Base-by-base conservation (phyloP, 768 basidiomycete species). In the Flagelloscypha sp. region DNA sequence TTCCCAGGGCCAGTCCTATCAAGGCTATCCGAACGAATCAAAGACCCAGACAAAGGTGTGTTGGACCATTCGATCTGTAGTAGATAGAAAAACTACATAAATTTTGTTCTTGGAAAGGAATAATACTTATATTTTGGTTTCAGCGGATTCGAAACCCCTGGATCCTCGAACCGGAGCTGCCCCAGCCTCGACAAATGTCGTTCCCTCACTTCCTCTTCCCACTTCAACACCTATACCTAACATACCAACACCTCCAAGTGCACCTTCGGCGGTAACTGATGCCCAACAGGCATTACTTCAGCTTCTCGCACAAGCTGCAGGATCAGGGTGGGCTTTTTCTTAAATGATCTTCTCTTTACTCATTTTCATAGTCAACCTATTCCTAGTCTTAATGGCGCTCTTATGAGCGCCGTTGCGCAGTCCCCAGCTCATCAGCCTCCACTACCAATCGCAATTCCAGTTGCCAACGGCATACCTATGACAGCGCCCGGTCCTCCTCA, bases 11-110 rank as follows among this genome's bases (percentile, higher is more conserved):
- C 70, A 48, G 76, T 85, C 54, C 63, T 93, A 52, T 65, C 77
- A 43, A 80, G 78, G 47, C 68, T 95, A 56, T 65, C 69, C 59
- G 73, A 77, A 57, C 63, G 81, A 57, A 57, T 86, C 59, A 74
- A 72, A 61, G 74, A 68, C 54, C 65, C 58, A 53, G 72, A 69
- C 68, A 78, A 88, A 88, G 87, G 86, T 90, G 84, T 84, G 74
- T 88, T 86, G 79, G 69, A 62, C 59, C 64, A 64, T 62, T 60
- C 58, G 53, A 46, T 55, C 57, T 68, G 63, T 76, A n/a, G n/a
- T n/a, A n/a, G n/a, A n/a, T n/a, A n/a, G n/a, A n/a, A n/a, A n/a
- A n/a, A n/a, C n/a, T n/a, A n/a, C n/a, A n/a, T n/a, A n/a, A n/a
- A n/a, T n/a, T n/a, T n/a, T n/a, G n/a, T n/a, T n/a, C n/a, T n/a